Evolutionary conservation across 768 basidiomycete species (phyloP).

Genomic region (Termitomyces titanicus): DNA sequence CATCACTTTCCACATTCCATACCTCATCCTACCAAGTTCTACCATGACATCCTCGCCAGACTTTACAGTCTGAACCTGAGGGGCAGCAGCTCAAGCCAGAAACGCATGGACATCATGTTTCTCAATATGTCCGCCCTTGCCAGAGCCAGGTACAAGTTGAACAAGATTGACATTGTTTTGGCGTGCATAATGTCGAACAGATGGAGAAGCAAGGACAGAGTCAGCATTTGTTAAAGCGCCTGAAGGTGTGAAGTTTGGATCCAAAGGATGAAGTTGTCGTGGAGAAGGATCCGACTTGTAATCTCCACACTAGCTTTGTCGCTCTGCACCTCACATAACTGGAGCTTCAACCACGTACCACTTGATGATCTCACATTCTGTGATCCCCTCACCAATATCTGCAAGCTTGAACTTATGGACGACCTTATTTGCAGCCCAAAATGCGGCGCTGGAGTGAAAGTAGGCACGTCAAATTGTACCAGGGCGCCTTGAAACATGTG

Average conservation of each 20-base stretch:
- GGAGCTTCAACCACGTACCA: slow-evolving; percentile 52
- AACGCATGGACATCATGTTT: slow-evolving; percentile 69
- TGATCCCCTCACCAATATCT: slow-evolving; percentile 89
- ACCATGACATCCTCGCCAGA: slow-evolving; percentile 49
- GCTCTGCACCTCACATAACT: slow-evolving; percentile 80
- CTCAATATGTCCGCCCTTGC: slow-evolving; percentile 72
- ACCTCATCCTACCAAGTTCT: slow-evolving; percentile 72
- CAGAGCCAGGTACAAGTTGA: slow-evolving; percentile 59
- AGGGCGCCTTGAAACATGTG: no score
- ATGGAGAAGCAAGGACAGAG: slow-evolving; percentile 63
- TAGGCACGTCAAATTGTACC: slow-evolving; percentile 11
- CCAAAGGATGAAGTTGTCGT: slow-evolving; percentile 54
- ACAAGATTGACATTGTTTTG: slow-evolving; percentile 60
- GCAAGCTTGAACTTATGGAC: slow-evolving; percentile 70
- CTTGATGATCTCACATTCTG: slow-evolving; percentile 85
- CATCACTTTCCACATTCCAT: slow-evolving; percentile 92
- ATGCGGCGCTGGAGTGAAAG: slow-evolving; percentile 30
- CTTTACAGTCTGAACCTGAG: neutral
- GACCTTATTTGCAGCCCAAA: slow-evolving; percentile 31
- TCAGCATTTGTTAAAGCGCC: slow-evolving; percentile 19
- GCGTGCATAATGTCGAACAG: slow-evolving; percentile 74
- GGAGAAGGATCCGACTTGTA: slow-evolving; percentile 51
- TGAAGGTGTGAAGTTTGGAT: slow-evolving; percentile 42
- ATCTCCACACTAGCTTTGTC: slow-evolving; percentile 93
- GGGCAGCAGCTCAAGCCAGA: slow-evolving; percentile 22